Evolutionary conservation across 352 stramenopile genomes (phyloP).

Genomic region (Globisporangium sylvaticum): DNA sequence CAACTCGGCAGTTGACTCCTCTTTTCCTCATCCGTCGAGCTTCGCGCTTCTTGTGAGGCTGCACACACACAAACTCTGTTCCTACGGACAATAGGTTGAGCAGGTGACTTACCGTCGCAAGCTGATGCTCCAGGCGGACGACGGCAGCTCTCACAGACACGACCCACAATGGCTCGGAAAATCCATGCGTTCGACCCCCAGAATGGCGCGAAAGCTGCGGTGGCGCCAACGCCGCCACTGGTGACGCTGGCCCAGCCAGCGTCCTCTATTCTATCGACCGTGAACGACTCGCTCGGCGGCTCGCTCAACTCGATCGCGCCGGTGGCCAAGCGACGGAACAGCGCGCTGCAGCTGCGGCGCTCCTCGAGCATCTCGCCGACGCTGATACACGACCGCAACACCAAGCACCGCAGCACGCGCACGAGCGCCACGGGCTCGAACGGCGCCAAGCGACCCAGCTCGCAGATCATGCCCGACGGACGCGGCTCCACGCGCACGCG

Average conservation of each 20-base stretch:
- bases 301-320: constrained; percentile 27
- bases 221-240: neutral
- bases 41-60: no score
- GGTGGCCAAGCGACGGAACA: constrained; percentile 22
- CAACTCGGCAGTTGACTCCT: neutral
- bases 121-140: neutral
- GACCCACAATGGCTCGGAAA: constrained; percentile 14
- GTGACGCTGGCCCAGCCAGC: neutral
- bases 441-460: constrained; percentile 16
- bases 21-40: no score
- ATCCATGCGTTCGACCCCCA: constrained; percentile 14
- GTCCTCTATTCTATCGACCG: constrained; percentile 15
- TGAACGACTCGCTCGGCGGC: constrained; percentile 32
- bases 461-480: constrained; percentile 35
- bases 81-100: neutral
- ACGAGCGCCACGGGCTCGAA: constrained; percentile 24
- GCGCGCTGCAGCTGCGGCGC: constrained; percentile 33
- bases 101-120: neutral
- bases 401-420: constrained; percentile 20
- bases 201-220: neutral
- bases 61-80: no score
- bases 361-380: constrained; percentile 38
- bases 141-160: neutral
- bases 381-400: constrained; percentile 19
- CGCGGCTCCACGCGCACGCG: constrained; percentile 21